Percentiles rank a stretch among this genome's conserved stretches.
phyloP scores from a whole-genome alignment of 169 alveolate genomes.

The Cryptosporidium muris region DNA sequence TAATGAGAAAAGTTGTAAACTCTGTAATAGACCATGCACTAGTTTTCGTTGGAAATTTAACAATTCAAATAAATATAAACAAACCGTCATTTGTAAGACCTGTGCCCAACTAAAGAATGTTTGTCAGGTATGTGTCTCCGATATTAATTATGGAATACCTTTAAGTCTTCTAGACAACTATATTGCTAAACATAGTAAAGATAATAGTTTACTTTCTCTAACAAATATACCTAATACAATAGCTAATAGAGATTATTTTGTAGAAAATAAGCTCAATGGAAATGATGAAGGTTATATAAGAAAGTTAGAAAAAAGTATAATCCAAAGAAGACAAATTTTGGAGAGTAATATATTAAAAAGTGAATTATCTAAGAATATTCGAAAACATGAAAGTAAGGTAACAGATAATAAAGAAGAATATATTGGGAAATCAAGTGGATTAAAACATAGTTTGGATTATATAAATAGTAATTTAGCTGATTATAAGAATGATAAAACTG shows the following conservation, averaged over 20 bases:
- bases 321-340: constrained; percentile 16
- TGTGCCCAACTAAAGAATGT: constrained; percentile 98
- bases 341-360: constrained; percentile 7
- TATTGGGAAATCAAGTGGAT: too few species aligned
- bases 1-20: constrained; percentile 94
- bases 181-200: constrained; percentile 74
- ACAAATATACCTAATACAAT: constrained; percentile 79
- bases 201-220: constrained; percentile 71
- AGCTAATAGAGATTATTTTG: constrained; percentile 78
- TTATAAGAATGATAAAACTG: too few species aligned
- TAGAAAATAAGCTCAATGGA: constrained; percentile 50
- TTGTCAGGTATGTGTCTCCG: constrained; percentile 97
- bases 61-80: constrained; percentile 91
- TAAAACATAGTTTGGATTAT: too few species aligned
- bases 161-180: constrained; percentile 93
- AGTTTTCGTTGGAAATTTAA: constrained; percentile 98
- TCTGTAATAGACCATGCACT: constrained; percentile 97
- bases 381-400: background rate
- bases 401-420: background rate
- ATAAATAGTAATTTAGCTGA: too few species aligned
- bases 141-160: constrained; percentile 96
- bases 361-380: background rate
- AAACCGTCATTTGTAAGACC: constrained; percentile 95
- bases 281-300: constrained; percentile 3
- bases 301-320: constrained; percentile 13